phyloP scores from a whole-genome alignment of 2,329 filamentous ascomycete species.

The Camillea tinctor region DNA sequence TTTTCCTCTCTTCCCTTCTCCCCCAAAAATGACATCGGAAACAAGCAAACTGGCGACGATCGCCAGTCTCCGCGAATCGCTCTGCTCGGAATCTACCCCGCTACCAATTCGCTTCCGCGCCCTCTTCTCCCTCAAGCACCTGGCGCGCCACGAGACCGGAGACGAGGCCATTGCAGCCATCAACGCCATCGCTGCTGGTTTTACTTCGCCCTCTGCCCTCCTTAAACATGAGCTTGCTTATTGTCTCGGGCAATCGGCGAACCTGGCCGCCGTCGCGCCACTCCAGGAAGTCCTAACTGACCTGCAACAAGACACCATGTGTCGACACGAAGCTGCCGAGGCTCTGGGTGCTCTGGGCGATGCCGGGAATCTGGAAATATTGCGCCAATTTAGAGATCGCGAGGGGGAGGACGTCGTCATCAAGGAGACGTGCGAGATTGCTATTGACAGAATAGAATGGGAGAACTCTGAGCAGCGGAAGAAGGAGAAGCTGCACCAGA shows the following conservation, averaged over 20 bases:
- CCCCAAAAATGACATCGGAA: slow-evolving; percentile 25
- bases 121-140: slow-evolving; percentile 94
- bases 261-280: slow-evolving; percentile 69
- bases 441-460: slow-evolving; percentile 92
- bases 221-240: slow-evolving; percentile 97
- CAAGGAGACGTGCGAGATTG: slow-evolving; percentile 95
- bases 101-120: slow-evolving; percentile 91
- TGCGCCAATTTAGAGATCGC: slow-evolving; percentile 73
- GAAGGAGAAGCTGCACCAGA: slow-evolving; percentile 75
- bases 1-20: no score
- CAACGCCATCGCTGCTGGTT: slow-evolving; percentile 83
- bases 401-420: slow-evolving; percentile 75
- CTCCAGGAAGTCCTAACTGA: slow-evolving; percentile 75
- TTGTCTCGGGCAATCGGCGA: slow-evolving; percentile 88
- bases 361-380: slow-evolving; percentile 67
- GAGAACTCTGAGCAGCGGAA: slow-evolving; percentile 73
- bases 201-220: slow-evolving; percentile 80
- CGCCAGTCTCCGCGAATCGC: slow-evolving; percentile 66
- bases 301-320: slow-evolving; percentile 86
- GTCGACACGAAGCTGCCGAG: slow-evolving; percentile 93
- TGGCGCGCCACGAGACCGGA: slow-evolving; percentile 68
- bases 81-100: slow-evolving; percentile 76
- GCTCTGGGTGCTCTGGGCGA: slow-evolving; percentile 86
- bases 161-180: slow-evolving; percentile 60
- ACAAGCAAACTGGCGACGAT: slow-evolving; percentile 45